Evolutionary conservation across 192 early-diverging fungal species (phyloP), one percentile per base, ranked within the genome.

Genomic region (Podochytrium sp.): DNA sequence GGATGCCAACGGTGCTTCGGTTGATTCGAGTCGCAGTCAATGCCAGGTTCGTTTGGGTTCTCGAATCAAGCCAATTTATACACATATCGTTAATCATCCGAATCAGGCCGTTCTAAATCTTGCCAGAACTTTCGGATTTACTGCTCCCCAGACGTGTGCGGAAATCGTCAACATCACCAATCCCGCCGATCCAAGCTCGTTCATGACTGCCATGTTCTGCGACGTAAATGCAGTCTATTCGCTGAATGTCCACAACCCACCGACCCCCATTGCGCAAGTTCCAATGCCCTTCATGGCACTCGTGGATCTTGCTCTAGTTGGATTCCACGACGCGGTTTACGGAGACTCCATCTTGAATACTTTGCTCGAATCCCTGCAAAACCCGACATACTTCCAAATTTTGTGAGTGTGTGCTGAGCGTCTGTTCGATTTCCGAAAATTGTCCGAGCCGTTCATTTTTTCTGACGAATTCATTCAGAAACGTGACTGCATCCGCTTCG

Each of bases 151-250:
- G 30, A 41, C 53, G 4, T 71, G 69, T 56, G 12, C 1, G 5
- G 12, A 68, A 56, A 68, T 53, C 18, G 66, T 68, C 30, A 71
- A 53, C 3, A 43, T 71, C 2, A 42, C 55, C 7, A 60, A 25
- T 12, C 38, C 55, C 3, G 42, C 7, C n/a, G 69, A 71, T 43
- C 10, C 55, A 4, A 29, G 33, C 1, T 71, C 69, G 34, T 30
- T 32, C 39, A 38, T 71, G 4, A 32, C 52, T 27, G 69, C 69
- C 20, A 53, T 59, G 32, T 71, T 71, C 32, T 71, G 69, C 53
- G 49, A 71, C 32, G 29, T 18, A 7, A 51, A 60, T 23, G 29
- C 69, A 14, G 69, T 71, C 6, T 71, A 55, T 29, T 33, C 5
- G 7, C 23, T 71, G 32, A n/a, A n/a, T 42, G 57, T 71, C 10